A percentile compares a stretch with the other conserved stretches of the same genome.
Conservation (phyloP, 805 yeast genomes). For the Pichia manshurica region DNA sequence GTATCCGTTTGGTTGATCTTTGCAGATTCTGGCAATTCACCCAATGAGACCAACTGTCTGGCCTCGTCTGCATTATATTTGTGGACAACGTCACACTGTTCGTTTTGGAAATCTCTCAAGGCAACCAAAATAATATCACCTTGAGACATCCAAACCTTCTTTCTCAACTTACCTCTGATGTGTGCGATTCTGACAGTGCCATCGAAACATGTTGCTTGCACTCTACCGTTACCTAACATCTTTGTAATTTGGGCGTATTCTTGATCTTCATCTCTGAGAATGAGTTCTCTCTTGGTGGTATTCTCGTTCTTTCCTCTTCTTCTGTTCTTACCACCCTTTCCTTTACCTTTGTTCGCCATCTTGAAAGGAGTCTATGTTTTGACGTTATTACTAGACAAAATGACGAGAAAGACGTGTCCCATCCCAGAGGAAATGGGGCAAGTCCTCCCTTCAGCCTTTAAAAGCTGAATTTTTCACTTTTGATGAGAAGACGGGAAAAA, state of each 20-base stretch:
- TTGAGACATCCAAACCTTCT: slow-evolving; percentile 99
- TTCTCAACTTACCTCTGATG: slow-evolving; percentile 97
- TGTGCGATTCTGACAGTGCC: slow-evolving; percentile 93
- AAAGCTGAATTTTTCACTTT: too few relatives aligned
- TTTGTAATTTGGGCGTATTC: slow-evolving; percentile 97
- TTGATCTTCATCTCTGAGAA: slow-evolving; percentile 91
- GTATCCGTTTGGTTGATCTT: slow-evolving; percentile 97
- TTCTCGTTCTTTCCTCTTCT: slow-evolving; percentile 97
- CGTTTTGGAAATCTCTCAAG: slow-evolving; percentile 97
- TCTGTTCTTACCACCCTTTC: slow-evolving; percentile 85
- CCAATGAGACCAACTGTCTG: slow-evolving; percentile 87
- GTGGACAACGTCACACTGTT: slow-evolving; percentile 95
- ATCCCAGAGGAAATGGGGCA: not conserved
- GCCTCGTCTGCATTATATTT: slow-evolving; percentile 98
- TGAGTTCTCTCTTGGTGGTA: slow-evolving; percentile 90
- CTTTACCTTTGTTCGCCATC: slow-evolving; percentile 39
- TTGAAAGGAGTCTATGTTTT: not conserved
- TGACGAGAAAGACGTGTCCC: not conserved
- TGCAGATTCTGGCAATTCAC: slow-evolving; percentile 96
- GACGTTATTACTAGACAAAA: not conserved
- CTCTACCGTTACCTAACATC: slow-evolving; percentile 98
- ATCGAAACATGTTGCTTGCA: slow-evolving; percentile 93
- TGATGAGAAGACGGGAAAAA: too few relatives aligned
- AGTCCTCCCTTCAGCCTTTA: too few relatives aligned
- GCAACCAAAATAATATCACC: slow-evolving; percentile 96